Evolutionary conservation across 345 rosid genomes (phyloP).

Genomic region (Boechera stricta): DNA sequence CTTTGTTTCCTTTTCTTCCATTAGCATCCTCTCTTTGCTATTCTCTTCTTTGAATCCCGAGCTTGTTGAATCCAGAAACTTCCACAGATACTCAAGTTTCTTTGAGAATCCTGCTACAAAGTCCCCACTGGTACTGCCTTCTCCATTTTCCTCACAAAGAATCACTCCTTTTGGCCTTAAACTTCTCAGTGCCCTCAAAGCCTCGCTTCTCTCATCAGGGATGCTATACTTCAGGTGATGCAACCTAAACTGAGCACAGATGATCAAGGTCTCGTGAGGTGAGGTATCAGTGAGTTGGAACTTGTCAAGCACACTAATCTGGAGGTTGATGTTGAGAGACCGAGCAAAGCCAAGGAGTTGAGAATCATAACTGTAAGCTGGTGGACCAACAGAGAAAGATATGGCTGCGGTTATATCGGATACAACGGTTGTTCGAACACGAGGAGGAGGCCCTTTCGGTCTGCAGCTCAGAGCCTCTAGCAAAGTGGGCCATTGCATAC

Average conservation of each 20-base stretch:
- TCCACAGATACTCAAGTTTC: conserved; percentile 78
- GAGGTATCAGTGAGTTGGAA: conserved; percentile 50
- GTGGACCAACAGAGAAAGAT: conserved; percentile 79
- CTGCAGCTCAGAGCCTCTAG: conserved; percentile 72
- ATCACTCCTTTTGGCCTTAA: conserved; percentile 70
- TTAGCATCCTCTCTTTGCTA: conserved; percentile 71
- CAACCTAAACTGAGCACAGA: conserved; percentile 79
- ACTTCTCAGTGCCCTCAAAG: conserved; percentile 56
- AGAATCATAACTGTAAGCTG: conserved; percentile 58
- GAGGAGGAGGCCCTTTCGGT: conserved; percentile 75
- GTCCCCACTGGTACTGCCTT: conserved; percentile 63
- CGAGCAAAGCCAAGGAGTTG: conserved; percentile 70
- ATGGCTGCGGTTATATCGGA: conserved; percentile 51
- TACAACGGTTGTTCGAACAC: conserved; percentile 64
- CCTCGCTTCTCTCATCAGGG: conserved; percentile 61
- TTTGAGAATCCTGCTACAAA: conserved; percentile 65
- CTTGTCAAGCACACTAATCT: conserved; percentile 59
- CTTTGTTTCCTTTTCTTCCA: conserved; percentile 92
- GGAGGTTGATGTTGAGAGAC: conserved; percentile 69
- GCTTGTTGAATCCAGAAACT: conserved; percentile 84
- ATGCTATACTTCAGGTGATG: conserved; percentile 62
- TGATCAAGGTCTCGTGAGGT: conserved; percentile 63
- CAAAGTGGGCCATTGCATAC: conserved; percentile 95
- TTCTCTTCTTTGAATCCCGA: conserved; percentile 74
- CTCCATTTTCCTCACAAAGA: conserved; percentile 69